phyloP scores from a whole-genome alignment of 495 filamentous ascomycete genomes.

The Lophiostoma macrostomum region DNA sequence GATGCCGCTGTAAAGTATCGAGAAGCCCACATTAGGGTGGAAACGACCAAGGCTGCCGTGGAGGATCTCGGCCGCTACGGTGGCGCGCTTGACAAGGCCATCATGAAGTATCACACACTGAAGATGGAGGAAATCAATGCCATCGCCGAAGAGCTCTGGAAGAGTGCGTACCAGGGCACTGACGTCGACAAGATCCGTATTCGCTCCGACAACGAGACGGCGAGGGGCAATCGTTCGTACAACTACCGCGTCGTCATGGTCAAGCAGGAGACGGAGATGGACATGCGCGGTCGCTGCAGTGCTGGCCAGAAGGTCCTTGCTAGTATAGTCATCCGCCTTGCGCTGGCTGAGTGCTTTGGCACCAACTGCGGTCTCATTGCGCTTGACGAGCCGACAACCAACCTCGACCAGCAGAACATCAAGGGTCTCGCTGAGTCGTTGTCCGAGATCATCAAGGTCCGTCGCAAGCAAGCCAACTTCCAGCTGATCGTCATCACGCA shows the following conservation, averaged over 20 bases:
- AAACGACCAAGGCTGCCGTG: constrained; percentile 87
- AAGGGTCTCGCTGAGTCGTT: constrained; percentile 78
- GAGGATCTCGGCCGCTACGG: constrained; percentile 83
- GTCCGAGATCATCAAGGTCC: constrained; percentile 79
- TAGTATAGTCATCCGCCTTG: constrained; percentile 95
- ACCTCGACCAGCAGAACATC: constrained; percentile 94
- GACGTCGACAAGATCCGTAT: constrained; percentile 97
- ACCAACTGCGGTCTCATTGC: constrained; percentile 95
- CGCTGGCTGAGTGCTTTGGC: constrained; percentile 94
- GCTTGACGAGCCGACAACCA: constrained; percentile 96
- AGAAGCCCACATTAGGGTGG: constrained; percentile 83
- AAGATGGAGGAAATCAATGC: constrained; percentile 99
- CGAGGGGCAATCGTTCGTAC: constrained; percentile 76
- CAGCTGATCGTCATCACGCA: constrained; percentile 98
- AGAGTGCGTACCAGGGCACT: constrained; percentile 92
- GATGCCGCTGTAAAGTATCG: constrained; percentile 79
- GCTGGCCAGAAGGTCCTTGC: constrained; percentile 96
- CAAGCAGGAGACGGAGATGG: constrained; percentile 95
- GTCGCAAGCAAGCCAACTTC: constrained; percentile 87
- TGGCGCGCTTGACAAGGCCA: constrained; percentile 82
- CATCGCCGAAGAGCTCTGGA: constrained; percentile 93
- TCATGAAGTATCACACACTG: constrained; percentile 90
- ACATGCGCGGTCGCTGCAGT: constrained; percentile 97
- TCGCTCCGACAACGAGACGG: constrained; percentile 76
- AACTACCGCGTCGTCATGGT: constrained; percentile 99